A percentile compares a stretch with the other conserved stretches of the same genome.
Conservation (phyloP, 225 moss, liverwort and hornwort genomes). For the Polytrichum commune region DNA sequence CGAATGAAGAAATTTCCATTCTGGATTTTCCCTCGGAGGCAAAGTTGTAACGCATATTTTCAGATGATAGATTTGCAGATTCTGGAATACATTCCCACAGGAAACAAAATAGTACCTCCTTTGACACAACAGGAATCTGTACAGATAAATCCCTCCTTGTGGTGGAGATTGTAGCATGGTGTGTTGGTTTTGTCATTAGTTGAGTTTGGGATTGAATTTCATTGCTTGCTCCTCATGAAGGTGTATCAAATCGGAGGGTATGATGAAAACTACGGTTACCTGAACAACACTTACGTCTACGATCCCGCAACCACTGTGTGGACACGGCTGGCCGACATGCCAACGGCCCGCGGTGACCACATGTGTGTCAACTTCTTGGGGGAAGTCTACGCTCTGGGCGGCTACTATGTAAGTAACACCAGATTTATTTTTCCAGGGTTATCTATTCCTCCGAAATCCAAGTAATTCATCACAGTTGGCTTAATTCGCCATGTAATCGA, state of each 20-base stretch:
- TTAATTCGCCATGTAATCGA: too few relatives aligned
- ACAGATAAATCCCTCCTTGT: too few relatives aligned
- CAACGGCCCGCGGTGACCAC: slow-evolving; percentile 75
- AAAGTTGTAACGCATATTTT: too few relatives aligned
- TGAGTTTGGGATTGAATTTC: neutral
- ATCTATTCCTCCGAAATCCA: too few relatives aligned
- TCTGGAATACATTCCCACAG: too few relatives aligned
- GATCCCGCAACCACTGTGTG: slow-evolving; percentile 53
- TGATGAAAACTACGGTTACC: slow-evolving; percentile 27
- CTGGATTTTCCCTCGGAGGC: too few relatives aligned
- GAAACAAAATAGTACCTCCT: too few relatives aligned
- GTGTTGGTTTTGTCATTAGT: neutral
- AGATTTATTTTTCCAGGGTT: too few relatives aligned
- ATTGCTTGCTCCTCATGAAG: slow-evolving; percentile 27
- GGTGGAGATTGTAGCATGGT: neutral
- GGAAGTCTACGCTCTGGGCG: slow-evolving; percentile 77
- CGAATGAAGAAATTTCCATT: neutral
- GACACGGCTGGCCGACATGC: slow-evolving; percentile 59
- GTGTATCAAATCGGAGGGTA: slow-evolving; percentile 85
- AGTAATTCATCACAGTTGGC: too few relatives aligned
- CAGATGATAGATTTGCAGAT: too few relatives aligned
- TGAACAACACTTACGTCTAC: slow-evolving; percentile 43
- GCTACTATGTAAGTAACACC: slow-evolving; percentile 53
- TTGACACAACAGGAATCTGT: too few relatives aligned
- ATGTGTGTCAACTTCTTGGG: slow-evolving; percentile 68